phyloP scores from a whole-genome alignment of 2,329 filamentous ascomycete genomes.

The Cladophialophora exuberans region DNA sequence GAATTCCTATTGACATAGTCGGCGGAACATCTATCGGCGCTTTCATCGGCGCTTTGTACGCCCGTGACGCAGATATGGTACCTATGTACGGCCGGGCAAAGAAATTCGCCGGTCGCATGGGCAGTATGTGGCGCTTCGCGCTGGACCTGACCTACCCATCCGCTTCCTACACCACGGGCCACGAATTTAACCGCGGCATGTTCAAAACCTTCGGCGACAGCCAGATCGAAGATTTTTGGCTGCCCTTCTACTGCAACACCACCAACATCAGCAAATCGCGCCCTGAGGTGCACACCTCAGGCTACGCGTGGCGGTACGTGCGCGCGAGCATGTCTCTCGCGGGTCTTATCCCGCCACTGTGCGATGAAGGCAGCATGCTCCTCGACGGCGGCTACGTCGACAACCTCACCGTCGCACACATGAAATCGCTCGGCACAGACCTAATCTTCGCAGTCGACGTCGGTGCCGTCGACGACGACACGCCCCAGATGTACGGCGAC shows the following conservation, averaged over 20 bases:
- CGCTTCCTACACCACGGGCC: constrained; percentile 94
- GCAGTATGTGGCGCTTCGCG: constrained; percentile 97
- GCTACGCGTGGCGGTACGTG: constrained; percentile 97
- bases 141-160: constrained; percentile 95
- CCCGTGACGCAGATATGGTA: constrained; percentile 92
- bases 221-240: constrained; percentile 98
- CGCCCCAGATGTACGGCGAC: constrained; percentile 90
- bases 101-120: constrained; percentile 98
- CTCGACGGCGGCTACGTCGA: constrained; percentile 96
- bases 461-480: constrained; percentile 86
- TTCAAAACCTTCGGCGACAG: constrained; percentile 98
- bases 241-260: constrained; percentile 98
- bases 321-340: constrained; percentile 96
- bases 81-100: constrained; percentile 96
- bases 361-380: constrained; percentile 95
- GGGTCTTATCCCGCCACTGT: constrained; percentile 87
- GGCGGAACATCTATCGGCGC: constrained; percentile 95
- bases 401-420: constrained; percentile 94
- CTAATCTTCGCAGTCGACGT: constrained; percentile 96
- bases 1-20: constrained; percentile 92
- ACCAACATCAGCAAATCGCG: constrained; percentile 97
- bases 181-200: constrained; percentile 98
- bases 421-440: constrained; percentile 91
- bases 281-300: constrained; percentile 89
- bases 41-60: constrained; percentile 93